Conservation (phyloP, 2,329 filamentous ascomycete species). For the Colletotrichum tabaci region DNA sequence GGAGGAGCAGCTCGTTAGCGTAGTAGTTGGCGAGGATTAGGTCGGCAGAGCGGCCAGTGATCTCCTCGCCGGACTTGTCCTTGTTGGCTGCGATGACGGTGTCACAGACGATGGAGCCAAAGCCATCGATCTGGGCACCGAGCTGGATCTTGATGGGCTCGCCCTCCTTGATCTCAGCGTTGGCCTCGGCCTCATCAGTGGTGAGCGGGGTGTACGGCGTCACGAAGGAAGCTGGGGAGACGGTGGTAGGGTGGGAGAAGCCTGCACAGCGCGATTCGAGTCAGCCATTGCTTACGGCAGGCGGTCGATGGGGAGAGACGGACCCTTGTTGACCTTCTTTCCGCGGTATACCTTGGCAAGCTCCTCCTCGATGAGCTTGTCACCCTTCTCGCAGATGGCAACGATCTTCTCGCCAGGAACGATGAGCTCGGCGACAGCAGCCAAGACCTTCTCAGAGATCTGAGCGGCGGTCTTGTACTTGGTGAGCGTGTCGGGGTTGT, state of each 20-base stretch:
- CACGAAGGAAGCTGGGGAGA: conserved; percentile 94
- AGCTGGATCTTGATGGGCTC: conserved; percentile 98
- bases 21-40: conserved; percentile 93
- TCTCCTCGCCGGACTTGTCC: conserved; percentile 72
- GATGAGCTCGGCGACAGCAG: conserved; percentile 82
- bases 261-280: conserved; percentile 63
- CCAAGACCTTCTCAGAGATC: conserved; percentile 96
- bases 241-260: conserved; percentile 92
- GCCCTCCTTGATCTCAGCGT: conserved; percentile 82
- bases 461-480: conserved; percentile 98
- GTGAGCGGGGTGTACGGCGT: conserved; percentile 96
- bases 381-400: conserved; percentile 94
- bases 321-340: conserved; percentile 96
- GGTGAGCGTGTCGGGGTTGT: conserved; percentile 94
- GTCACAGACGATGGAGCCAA: conserved; percentile 96
- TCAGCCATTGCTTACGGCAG: conserved; percentile 42
- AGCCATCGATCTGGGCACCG: conserved; percentile 98
- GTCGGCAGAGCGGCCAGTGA: conserved; percentile 86
- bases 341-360: conserved; percentile 96
- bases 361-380: conserved; percentile 95
- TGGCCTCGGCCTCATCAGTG: conserved; percentile 88
- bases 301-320: conserved; percentile 47
- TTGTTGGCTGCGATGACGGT: conserved; percentile 81
- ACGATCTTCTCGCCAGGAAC: conserved; percentile 93
- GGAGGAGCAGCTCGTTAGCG: conserved; percentile 93